Base-by-base conservation (phyloP, 2,329 filamentous ascomycete genomes). In the Aspergillus pseudoviridinutans region DNA sequence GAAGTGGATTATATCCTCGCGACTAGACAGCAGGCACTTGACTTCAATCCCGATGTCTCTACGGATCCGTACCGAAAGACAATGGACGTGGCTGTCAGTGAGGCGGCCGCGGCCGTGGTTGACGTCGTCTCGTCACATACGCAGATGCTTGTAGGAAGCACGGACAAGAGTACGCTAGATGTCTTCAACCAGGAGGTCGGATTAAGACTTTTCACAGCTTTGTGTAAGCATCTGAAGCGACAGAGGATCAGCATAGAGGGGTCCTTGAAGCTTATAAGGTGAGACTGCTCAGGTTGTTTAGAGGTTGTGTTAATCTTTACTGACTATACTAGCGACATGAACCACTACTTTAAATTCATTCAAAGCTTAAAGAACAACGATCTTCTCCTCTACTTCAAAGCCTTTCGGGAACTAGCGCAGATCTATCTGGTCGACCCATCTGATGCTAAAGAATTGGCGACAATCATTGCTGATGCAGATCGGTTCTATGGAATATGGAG, bases 161-260 rank as follows among this genome's bases (percentile, higher is more conserved):
- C 93, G 1, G 94, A 99, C 72, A 99, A 99, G 80, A 93, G 91
- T 61, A 96, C 96, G 82, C 87, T 99, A 27, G 94, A 99, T 70
- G 94, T 99, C 14, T 99, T 99, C 81, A 97, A 96, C 74, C 91
- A 94, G 75, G 94, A 99, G 78, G 93, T 99, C 27, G 94, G 94
- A 0, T 84, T 97, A 62, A 89, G 94, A 27, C 83, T 99, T 53
- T 99, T 97, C 77, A 87, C 89, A 22, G 89, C 91, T 20, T 81
- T 99, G 52, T 97, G 93, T 82, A 99, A 99, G 77, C 94, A 99
- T 76, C 84, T 99, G 64, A 99, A 99, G 79, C 89, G 93, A 9
- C 94, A 97, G 79, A 88, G 94, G 56, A 85, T 99, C 75, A 93
- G 88, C 71, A 90, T 91, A 27, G 88, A 91, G 60, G 94, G 94